Evolutionary conservation across 768 basidiomycete genomes (phyloP).

Genomic region (Mycena rosella): DNA sequence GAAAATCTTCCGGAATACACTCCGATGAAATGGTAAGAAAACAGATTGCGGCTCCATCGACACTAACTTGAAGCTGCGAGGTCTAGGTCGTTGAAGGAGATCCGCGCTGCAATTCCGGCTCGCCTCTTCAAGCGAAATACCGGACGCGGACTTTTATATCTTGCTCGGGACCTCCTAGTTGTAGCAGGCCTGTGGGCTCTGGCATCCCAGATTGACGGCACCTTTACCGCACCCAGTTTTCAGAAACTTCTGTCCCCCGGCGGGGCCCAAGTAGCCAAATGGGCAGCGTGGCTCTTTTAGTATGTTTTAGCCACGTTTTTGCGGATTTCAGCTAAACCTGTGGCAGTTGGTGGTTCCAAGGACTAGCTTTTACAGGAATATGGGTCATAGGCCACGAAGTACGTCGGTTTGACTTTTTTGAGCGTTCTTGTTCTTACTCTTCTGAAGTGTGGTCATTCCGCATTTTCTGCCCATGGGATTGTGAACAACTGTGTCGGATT

Average conservation of each 20-base stretch:
- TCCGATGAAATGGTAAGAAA: slow-evolving; percentile 23
- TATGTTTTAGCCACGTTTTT: neutral
- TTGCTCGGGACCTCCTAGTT: slow-evolving; percentile 3
- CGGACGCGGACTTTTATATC: slow-evolving; percentile 3
- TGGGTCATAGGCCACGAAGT: slow-evolving; percentile 22
- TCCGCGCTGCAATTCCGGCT: slow-evolving; percentile 10
- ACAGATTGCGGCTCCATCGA: too few species aligned
- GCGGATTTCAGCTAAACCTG: neutral
- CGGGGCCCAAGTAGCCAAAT: neutral
- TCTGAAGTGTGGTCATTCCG: slow-evolving; percentile 14
- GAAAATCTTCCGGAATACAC: slow-evolving; percentile 7
- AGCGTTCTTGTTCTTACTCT: neutral
- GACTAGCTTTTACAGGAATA: slow-evolving; percentile 9
- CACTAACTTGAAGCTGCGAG: neutral
- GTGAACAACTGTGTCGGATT: slow-evolving; percentile 3
- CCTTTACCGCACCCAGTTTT: neutral
- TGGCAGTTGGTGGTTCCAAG: slow-evolving; percentile 16
- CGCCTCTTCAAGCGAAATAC: slow-evolving; percentile 8
- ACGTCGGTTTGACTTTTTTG: neutral
- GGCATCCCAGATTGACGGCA: slow-evolving; percentile 11
- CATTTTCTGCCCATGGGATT: slow-evolving; percentile 3
- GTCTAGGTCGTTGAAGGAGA: slow-evolving; percentile 25
- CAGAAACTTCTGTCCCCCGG: slow-evolving; percentile 4
- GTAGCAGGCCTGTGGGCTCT: slow-evolving; percentile 5
- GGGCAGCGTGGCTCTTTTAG: slow-evolving; percentile 19